A percentile compares a stretch with the other conserved stretches of the same genome.
These are phyloP conservation scores for Tephrocybe rancida DNA, from an alignment of 768 basidiomycete genomes.

Conservation along the genomic window DNA sequence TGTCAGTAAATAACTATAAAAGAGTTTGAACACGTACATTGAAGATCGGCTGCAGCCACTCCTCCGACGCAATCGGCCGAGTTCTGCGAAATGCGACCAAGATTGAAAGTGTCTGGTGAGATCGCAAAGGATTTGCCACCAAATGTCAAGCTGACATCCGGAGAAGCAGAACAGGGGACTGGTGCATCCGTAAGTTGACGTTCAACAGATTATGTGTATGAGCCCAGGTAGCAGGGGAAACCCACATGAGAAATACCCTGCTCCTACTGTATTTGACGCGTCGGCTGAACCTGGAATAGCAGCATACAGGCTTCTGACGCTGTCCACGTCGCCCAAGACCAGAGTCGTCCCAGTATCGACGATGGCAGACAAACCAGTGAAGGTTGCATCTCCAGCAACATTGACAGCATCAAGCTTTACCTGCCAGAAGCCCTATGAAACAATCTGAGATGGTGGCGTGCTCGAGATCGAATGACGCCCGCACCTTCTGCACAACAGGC, in stretches of 20 bases:
- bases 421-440: constrained; percentile 34
- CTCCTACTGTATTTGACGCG: constrained; percentile 23
- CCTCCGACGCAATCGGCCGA: constrained; percentile 59
- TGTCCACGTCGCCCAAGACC: constrained; percentile 32
- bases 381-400: constrained; percentile 23
- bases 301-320: constrained; percentile 29
- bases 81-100: constrained; percentile 44
- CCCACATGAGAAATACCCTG: constrained; percentile 32
- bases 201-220: not conserved
- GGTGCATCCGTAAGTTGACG: not conserved
- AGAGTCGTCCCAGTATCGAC: constrained; percentile 48
- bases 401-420: constrained; percentile 29
- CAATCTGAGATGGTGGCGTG: not conserved
- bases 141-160: constrained; percentile 37
- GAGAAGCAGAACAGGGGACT: constrained; percentile 31
- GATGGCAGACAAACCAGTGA: constrained; percentile 23
- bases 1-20: not conserved
- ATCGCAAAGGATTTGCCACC: constrained; percentile 42
- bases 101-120: constrained; percentile 41
- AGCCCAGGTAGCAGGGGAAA: not conserved
- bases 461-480: not conserved
- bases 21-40: not conserved
- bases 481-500: constrained; percentile 32
- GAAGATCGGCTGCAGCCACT: constrained; percentile 17
- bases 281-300: constrained; percentile 33